Conservation (phyloP, 1,139 yeast genomes). For the Saccharomyces hybrid region DNA sequence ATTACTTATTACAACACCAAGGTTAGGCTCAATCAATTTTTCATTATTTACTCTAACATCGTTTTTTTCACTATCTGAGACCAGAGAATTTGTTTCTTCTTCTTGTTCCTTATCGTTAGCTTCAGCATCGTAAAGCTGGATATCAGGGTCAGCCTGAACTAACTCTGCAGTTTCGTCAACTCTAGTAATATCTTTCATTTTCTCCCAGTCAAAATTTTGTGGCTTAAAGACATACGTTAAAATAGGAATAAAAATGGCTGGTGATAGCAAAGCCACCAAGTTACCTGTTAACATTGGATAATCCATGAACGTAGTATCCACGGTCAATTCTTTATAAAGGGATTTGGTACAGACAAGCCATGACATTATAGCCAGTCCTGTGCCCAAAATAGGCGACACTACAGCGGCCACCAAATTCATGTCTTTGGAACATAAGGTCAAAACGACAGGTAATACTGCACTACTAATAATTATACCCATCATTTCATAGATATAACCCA, state of each 20-base stretch:
- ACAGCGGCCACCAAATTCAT: constrained; percentile 59
- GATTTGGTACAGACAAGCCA: constrained; percentile 60
- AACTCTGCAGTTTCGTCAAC: constrained; percentile 65
- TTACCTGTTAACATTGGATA: constrained; percentile 84
- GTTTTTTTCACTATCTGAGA: constrained; percentile 15
- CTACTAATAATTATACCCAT: constrained; percentile 86
- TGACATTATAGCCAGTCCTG: constrained; percentile 52
- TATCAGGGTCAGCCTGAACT: constrained; percentile 7
- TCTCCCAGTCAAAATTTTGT: constrained; percentile 68
- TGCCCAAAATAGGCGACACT: constrained; percentile 55
- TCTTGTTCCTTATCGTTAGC: constrained; percentile 10
- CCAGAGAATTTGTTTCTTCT: constrained; percentile 17
- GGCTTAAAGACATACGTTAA: constrained; percentile 58
- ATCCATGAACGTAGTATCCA: constrained; percentile 64
- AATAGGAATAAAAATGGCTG: constrained; percentile 60
- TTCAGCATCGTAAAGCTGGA: constrained; percentile 30
- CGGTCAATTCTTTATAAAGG: constrained; percentile 46
- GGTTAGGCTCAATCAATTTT: constrained; percentile 32
- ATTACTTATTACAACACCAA: constrained; percentile 3
- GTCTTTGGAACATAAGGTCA: constrained; percentile 61
- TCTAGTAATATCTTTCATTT: constrained; percentile 48
- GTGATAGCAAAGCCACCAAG: constrained; percentile 70
- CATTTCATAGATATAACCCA: constrained; percentile 80
- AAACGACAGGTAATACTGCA: constrained; percentile 71
- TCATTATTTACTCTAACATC: constrained; percentile 36